Percentiles rank a stretch among this genome's conserved stretches.
Evolutionary conservation across 805 yeast species (phyloP).

Genomic region (Zygoascus tannicola): DNA sequence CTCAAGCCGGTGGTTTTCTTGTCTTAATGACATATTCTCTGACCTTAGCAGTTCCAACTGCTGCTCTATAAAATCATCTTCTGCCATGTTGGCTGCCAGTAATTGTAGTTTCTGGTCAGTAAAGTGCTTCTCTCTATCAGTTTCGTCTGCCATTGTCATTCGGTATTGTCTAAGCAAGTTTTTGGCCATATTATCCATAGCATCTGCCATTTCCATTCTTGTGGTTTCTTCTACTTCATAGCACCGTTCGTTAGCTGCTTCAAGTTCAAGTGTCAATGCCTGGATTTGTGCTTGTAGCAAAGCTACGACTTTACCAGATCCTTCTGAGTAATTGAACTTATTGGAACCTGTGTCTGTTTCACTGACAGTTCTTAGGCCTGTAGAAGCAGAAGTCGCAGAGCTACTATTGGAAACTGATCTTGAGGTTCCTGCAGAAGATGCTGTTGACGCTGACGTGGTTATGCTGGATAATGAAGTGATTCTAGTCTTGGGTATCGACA

Average conservation of each 20-base stretch:
- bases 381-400: constrained; percentile 1
- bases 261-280: constrained; percentile 12
- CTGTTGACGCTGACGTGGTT: constrained; percentile 3
- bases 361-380: background rate
- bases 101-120: constrained; percentile 19
- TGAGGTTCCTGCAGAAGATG: background rate
- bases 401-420: constrained; percentile 1
- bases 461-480: constrained; percentile 11
- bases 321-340: background rate
- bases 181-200: constrained; percentile 22
- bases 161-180: constrained; percentile 22
- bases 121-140: constrained; percentile 11
- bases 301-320: background rate
- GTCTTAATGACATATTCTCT: no score
- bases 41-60: no score
- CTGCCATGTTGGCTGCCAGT: no score
- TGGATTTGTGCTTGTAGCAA: constrained; percentile 16
- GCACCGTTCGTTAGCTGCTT: constrained; percentile 9
- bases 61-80: no score
- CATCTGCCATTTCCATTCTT: constrained; percentile 24
- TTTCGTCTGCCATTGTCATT: constrained; percentile 16
- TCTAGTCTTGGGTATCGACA: constrained; percentile 15
- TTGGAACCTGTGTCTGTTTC: background rate
- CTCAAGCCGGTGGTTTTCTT: no score
- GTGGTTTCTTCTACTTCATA: constrained; percentile 16